Percentiles rank a stretch among this genome's conserved stretches.
Evolutionary conservation across 2,329 filamentous ascomycete species (phyloP).

Genomic region (Cytospora piceae): DNA sequence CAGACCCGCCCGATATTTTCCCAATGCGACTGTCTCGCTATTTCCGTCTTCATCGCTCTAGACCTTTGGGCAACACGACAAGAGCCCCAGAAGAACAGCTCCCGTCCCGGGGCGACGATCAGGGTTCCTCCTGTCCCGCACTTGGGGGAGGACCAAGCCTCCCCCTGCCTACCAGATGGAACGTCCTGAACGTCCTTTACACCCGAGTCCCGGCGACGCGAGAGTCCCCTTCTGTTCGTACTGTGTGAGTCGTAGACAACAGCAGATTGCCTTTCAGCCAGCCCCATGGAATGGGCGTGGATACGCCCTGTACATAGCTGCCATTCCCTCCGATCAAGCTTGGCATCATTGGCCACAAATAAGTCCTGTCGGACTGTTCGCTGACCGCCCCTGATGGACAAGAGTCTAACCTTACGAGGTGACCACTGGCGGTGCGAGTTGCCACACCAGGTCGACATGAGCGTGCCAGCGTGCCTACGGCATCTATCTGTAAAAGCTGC

Average conservation of each 20-base stretch:
- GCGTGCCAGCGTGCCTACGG: too few relatives aligned
- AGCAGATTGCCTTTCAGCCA: background rate
- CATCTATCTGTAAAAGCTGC: too few relatives aligned
- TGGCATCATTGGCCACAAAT: background rate
- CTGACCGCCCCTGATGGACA: slow-evolving; percentile 20
- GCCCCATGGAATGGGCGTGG: background rate
- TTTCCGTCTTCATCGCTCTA: background rate
- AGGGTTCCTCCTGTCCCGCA: slow-evolving; percentile 20
- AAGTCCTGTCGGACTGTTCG: background rate
- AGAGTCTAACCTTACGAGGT: slow-evolving; percentile 24
- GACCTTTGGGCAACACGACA: slow-evolving; percentile 14
- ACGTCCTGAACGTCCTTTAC: background rate
- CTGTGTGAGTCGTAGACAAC: too few relatives aligned
- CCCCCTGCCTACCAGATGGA: background rate
- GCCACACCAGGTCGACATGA: background rate
- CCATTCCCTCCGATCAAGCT: background rate
- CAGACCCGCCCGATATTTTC: too few relatives aligned
- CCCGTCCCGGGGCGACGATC: slow-evolving; percentile 16
- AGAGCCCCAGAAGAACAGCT: slow-evolving; percentile 2
- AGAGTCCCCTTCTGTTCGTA: background rate
- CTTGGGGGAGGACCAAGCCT: slow-evolving; percentile 3
- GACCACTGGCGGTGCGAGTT: slow-evolving; percentile 17
- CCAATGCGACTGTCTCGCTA: background rate
- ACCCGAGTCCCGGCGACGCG: background rate
- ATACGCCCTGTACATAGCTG: background rate